Evolutionary conservation across 2,329 filamentous ascomycete species (phyloP), one percentile per base, ranked within the genome.

Genomic region (Colletotrichum incanum): DNA sequence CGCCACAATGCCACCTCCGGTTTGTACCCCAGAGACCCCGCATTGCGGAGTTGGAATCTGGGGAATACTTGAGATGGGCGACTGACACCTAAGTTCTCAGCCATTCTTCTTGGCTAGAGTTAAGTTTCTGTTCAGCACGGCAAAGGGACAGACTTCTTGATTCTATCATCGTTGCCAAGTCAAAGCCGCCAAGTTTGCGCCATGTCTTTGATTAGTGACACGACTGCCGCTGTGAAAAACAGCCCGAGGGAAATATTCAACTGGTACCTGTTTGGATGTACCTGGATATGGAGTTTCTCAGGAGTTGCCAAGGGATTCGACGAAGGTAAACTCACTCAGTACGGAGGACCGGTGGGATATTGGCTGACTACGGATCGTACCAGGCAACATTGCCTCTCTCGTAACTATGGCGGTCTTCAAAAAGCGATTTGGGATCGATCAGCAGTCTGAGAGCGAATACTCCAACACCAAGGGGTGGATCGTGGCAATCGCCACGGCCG

Each of bases 381-480:
- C 23, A 79, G 78, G 77, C 14, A 80, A 80, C 59, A 79, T 79
- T 11, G 78, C 78, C 9, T 79, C 77, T 0, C 65, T 79, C 2
- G 78, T 80, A 34, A 76, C 78, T 4, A 78, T 79, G 78, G 72
- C 74, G 0, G 56, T 72, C 3, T 79, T 79, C 69, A 77, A 78
- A 50, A 65, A 77, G 16, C 65, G 73, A 0, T 80, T 79, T 34
- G 76, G 76, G 2, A 59, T 80, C 18, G 70, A 66, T 2, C 23
- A 77, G 0, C 75, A 76, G 20, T 74, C 76, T 20, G 78, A 79
- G 0, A 16, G 63, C 11, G 72, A 78, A 37, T 80, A 77, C 23
- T 76, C 78, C 14, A 74, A 77, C 54, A 79, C 78, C 1, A 80
- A 80, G 41, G 78, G 78, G 1, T 80, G 78, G 78, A 78, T 80